Evolutionary conservation across 768 basidiomycete species (phyloP).

Genomic region (Russula foetens): DNA sequence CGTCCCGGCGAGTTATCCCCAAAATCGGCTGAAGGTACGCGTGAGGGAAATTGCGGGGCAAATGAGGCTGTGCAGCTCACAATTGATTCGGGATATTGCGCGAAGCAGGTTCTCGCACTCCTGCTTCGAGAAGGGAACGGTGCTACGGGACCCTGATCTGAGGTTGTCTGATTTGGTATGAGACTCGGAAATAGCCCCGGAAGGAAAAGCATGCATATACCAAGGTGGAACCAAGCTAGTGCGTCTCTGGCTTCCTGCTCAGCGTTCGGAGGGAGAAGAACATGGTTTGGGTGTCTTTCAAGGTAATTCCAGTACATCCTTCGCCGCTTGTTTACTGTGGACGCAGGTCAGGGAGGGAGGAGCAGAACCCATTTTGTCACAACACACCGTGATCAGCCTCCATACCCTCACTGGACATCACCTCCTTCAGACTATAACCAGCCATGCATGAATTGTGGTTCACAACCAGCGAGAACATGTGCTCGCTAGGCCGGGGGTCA

Average conservation of each 20-base stretch:
- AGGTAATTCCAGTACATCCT: constrained; percentile 48
- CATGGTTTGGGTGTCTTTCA: constrained; percentile 41
- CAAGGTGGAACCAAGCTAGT: constrained; percentile 42
- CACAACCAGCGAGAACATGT: constrained; percentile 33
- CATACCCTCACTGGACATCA: constrained; percentile 6
- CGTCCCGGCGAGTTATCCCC: constrained; percentile 33
- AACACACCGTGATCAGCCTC: constrained; percentile 1
- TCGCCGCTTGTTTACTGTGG: constrained; percentile 22
- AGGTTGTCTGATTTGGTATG: constrained; percentile 38
- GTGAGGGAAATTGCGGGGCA: neutral
- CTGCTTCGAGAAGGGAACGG: constrained; percentile 44
- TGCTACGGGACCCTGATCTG: constrained; percentile 35
- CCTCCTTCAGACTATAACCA: constrained; percentile 28
- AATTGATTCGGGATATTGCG: constrained; percentile 21
- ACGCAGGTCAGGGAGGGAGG: neutral
- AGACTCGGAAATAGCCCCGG: neutral
- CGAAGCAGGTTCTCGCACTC: constrained; percentile 45
- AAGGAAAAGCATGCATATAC: constrained; percentile 15
- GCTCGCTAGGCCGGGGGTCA: constrained; percentile 19
- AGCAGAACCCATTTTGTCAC: neutral
- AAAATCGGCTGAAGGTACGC: neutral
- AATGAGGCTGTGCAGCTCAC: neutral
- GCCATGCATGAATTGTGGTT: constrained; percentile 44
- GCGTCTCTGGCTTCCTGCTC: constrained; percentile 41
- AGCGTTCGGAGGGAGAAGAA: constrained; percentile 34